Evolutionary conservation across 1,284 basidiomycete genomes (phyloP).

Genomic region (Cystobasidium pallidum): DNA sequence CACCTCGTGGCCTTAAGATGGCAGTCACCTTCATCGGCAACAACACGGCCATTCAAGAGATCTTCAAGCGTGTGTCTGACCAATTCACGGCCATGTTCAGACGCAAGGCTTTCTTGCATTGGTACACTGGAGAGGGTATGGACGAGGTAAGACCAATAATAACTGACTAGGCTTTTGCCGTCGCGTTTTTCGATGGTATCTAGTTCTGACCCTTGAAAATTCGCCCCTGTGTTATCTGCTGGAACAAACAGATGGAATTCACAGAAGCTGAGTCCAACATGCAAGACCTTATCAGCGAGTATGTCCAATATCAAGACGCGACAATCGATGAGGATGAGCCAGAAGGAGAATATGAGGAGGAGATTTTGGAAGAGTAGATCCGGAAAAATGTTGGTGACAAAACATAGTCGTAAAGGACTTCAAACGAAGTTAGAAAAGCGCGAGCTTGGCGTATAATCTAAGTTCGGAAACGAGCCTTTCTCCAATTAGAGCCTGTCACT

Average conservation of each 20-base stretch:
- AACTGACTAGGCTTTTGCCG: too few species aligned
- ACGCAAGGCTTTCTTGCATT: slow-evolving; percentile 97
- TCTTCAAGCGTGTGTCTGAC: slow-evolving; percentile 86
- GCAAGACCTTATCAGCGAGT: slow-evolving; percentile 51
- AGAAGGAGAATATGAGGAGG: slow-evolving; percentile 45
- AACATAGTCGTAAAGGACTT: background rate
- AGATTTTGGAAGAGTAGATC: slow-evolving; percentile 41
- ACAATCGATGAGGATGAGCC: slow-evolving; percentile 40
- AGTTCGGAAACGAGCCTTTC: too few species aligned
- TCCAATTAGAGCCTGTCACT: background rate
- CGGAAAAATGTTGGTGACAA: background rate
- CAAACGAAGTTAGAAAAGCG: background rate
- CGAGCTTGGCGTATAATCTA: background rate
- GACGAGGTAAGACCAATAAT: slow-evolving; percentile 77
- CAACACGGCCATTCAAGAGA: slow-evolving; percentile 90
- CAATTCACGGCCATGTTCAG: slow-evolving; percentile 99
- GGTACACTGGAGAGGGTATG: slow-evolving; percentile 89
- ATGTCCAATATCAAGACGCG: slow-evolving; percentile 49
- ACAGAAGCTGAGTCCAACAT: slow-evolving; percentile 48
- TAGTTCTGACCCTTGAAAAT: too few species aligned
- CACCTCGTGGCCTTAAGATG: slow-evolving; percentile 80
- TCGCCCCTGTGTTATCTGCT: too few species aligned
- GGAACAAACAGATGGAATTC: slow-evolving; percentile 41
- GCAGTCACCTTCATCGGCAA: slow-evolving; percentile 90
- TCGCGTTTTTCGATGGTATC: too few species aligned